Base-by-base conservation (phyloP, 2,329 filamentous ascomycete species). In the Aureobasidium sp. region DNA sequence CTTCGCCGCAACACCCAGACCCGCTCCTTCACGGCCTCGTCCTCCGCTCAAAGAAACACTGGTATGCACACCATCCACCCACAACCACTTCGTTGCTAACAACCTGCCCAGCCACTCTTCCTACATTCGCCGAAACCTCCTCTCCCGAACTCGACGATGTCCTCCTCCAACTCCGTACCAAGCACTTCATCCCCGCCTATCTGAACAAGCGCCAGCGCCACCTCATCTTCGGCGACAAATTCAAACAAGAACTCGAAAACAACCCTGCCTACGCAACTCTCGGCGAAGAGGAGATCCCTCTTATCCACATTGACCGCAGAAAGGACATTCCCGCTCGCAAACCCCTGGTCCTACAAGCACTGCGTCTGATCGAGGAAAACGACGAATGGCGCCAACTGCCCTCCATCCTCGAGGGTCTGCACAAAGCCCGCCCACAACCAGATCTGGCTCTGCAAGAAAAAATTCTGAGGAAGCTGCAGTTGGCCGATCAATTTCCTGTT, bases 121-220 rank as follows among this genome's bases (percentile, higher is more conserved):
- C 78, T 20, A 66, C 67, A 47, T 81, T 79, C 71, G 67, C 70
- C 55, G 67, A 74, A 39, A 72, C 77, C 12, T 73, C 76, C 12
- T 73, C 72, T 15, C 69, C 75, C 53, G 72, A 76, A 48, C 76
- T 81, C 61, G 69, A 77, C 55, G 55, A 67, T 22, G 65, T 77
- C 39, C 75, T 81, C 62, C 65, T 69, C 6, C 70, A 65, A 11
- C 69, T 79, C 58, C 78, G 79, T 64, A 70, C 70, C 49, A 75
- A 76, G 56, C 68, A 80, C 66, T 73, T 81, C 63, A 72, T 80
- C 25, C 78, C 78, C 14, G 67, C 68, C 49, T 75, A 78, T 67
- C 73, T 81, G 58, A 74, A 70, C 62, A 64, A 67, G 17, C 70
- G 71, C 42, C 77, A 80, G 65, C 67, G 71, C 34, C 70, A 73